Conservation (phyloP, 2,329 filamentous ascomycete species). For the Colletotrichum ledebouriae region DNA sequence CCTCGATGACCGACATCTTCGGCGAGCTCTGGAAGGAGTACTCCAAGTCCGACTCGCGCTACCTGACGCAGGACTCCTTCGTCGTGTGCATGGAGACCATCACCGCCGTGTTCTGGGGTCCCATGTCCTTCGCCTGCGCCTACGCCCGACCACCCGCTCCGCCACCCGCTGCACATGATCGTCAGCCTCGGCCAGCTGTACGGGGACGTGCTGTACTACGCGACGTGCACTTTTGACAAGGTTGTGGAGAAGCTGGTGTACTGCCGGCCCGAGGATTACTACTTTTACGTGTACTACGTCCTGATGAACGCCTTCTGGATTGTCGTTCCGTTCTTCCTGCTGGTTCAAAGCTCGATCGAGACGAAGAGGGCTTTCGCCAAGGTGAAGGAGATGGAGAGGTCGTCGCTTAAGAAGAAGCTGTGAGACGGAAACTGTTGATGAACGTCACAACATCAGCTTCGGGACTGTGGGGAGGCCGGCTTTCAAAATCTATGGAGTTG, state of each 20-base stretch:
- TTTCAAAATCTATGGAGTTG: too few species aligned
- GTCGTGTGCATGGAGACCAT: conserved; percentile 69
- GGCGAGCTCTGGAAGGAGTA: conserved; percentile 72
- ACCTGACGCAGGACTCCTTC: conserved; percentile 66
- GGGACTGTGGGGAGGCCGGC: too few species aligned
- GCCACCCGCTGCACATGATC: too few species aligned
- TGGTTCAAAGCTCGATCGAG: conserved; percentile 49
- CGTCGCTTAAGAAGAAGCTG: conserved; percentile 19
- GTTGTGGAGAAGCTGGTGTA: too few species aligned
- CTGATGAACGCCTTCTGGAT: conserved; percentile 60
- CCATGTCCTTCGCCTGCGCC: too few species aligned
- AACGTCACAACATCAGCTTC: too few species aligned
- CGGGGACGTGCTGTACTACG: too few species aligned
- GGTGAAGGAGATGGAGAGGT: conserved; percentile 43
- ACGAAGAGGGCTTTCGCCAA: conserved; percentile 47
- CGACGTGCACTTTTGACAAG: too few species aligned
- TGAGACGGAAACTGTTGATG: background rate
- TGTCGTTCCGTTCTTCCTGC: conserved; percentile 57
- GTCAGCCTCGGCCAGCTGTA: too few species aligned
- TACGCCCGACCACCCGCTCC: too few species aligned
- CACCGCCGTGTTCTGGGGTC: conserved; percentile 54
- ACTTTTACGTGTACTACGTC: too few species aligned
- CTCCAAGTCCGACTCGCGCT: conserved; percentile 68
- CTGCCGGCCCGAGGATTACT: too few species aligned
- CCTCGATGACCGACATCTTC: conserved; percentile 57